phyloP scores from a whole-genome alignment of 441 rosid species.

The Daphne laureola region DNA sequence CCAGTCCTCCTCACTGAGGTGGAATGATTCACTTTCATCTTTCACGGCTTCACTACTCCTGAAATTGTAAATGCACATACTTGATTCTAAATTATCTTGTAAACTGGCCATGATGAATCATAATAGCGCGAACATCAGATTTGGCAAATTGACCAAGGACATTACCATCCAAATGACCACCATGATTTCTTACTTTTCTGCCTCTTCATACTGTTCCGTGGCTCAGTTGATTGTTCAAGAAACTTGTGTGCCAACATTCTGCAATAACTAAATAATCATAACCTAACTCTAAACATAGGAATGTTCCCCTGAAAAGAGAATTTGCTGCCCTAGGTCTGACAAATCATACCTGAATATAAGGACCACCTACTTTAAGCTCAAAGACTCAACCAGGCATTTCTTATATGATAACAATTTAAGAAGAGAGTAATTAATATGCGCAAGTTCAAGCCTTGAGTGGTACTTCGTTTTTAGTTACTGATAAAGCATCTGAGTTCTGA shows the following conservation, averaged over 20 bases:
- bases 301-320: too few species aligned
- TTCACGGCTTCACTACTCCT: constrained; percentile 59
- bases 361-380: too few species aligned
- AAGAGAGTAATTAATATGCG: too few species aligned
- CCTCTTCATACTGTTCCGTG: constrained; percentile 42
- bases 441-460: too few species aligned
- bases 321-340: too few species aligned
- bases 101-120: constrained; percentile 6
- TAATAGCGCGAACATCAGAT: not conserved
- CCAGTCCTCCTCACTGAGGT: constrained; percentile 90
- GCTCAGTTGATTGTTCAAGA: constrained; percentile 67
- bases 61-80: constrained; percentile 23
- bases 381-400: too few species aligned
- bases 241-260: constrained; percentile 99
- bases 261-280: constrained; percentile 8
- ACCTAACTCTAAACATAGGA: too few species aligned
- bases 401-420: too few species aligned
- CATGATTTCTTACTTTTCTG: constrained; percentile 77
- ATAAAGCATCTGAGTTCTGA: too few species aligned
- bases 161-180: constrained; percentile 98
- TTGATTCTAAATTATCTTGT: too few species aligned
- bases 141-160: not conserved
- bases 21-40: constrained; percentile 72
- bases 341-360: too few species aligned
- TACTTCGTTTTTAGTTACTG: too few species aligned